Evolutionary conservation across 177 flowering plant genomes (phyloP), one percentile per base, ranked within the genome.

Genomic region (Tripterygium wilfordii): DNA sequence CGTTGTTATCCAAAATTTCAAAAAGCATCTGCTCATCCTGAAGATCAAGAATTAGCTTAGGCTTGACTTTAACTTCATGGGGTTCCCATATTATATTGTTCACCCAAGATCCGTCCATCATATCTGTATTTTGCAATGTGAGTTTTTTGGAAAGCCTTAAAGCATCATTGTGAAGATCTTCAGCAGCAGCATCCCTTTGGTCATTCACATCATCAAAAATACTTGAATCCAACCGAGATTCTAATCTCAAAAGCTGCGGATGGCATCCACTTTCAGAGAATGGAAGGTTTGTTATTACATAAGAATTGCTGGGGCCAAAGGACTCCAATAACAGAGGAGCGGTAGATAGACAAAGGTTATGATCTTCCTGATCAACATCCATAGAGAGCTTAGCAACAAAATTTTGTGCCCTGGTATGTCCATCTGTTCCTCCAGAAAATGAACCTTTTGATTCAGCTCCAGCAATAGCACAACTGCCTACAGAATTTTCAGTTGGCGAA

Each of bases 1-100:
- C 83, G 67, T 70, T 75, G 49, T 54, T 56, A 57, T 89, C 96
- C 25, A 64, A 57, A 61, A 86, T 61, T 71, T 92, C 97, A 75
- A 88, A 92, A 54, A 89, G 83, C 99, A 92, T 92, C 51, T 77
- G 86, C 53, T 87, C 84, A 67, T 92, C 99, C 57, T 78, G 94
- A 62, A 92, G 96, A 81, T 92, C 97, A 66, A 77, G 70, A 42
- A 92, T 86, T 9, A 92, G 68, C 65, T 86, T 92, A 35, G 97
- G 88, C 43, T 67, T 86, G 1, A 62, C 42, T 40, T 63, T 43
- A 28, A 66, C 35, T 45, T 67, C 64, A 43, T 69, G 39, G 32
- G 74, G 56, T 13, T 88, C 97, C 99, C 97, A 92, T 26, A 86
- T 72, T 42, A 92, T 79, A 38, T 67, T 61, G 27, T 89, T 83